These are phyloP conservation scores for Drechslerella dactyloides DNA, from an alignment of 2,329 filamentous ascomycete genomes.

Conservation along the genomic window DNA sequence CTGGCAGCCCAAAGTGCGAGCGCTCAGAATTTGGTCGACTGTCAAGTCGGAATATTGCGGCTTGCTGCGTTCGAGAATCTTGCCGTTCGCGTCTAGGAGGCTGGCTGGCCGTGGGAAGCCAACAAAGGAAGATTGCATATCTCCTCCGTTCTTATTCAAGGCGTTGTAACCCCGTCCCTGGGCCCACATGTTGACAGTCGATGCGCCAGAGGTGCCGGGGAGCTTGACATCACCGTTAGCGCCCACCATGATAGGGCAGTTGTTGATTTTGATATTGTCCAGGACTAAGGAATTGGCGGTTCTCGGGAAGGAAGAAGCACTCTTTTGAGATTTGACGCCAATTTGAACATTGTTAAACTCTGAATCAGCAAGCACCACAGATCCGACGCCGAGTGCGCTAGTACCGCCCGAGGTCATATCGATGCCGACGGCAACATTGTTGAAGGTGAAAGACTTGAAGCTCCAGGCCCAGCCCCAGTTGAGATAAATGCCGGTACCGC, in stretches of 20 bases:
- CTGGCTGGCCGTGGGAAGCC: slow-evolving; percentile 22
- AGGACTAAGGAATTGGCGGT: slow-evolving; percentile 66
- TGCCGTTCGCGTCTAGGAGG: slow-evolving; percentile 64
- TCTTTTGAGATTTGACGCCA: slow-evolving; percentile 74
- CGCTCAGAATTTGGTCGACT: slow-evolving; percentile 60
- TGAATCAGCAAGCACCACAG: slow-evolving; percentile 81
- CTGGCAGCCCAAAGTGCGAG: slow-evolving; percentile 69
- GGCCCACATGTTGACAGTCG: slow-evolving; percentile 24
- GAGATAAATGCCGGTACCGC: slow-evolving; percentile 82
- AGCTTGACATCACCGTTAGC: slow-evolving; percentile 70
- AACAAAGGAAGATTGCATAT: slow-evolving; percentile 18
- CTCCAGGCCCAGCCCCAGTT: slow-evolving; percentile 86
- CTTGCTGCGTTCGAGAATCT: slow-evolving; percentile 81
- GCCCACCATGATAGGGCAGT: slow-evolving; percentile 77
- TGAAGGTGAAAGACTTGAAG: slow-evolving; percentile 72
- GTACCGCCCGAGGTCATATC: slow-evolving; percentile 66
- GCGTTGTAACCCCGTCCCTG: slow-evolving; percentile 27
- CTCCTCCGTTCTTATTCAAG: slow-evolving; percentile 1
- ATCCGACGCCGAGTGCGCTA: slow-evolving; percentile 72
- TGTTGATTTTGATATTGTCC: slow-evolving; percentile 63
- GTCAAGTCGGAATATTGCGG: slow-evolving; percentile 79
- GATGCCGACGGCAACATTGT: slow-evolving; percentile 75
- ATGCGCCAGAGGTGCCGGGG: slow-evolving; percentile 21
- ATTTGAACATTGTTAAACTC: slow-evolving; percentile 75
- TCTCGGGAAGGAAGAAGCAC: slow-evolving; percentile 70